These are phyloP conservation scores for Backusella sp. DNA, from an alignment of 192 early-diverging fungal species.

Conservation along the genomic window DNA sequence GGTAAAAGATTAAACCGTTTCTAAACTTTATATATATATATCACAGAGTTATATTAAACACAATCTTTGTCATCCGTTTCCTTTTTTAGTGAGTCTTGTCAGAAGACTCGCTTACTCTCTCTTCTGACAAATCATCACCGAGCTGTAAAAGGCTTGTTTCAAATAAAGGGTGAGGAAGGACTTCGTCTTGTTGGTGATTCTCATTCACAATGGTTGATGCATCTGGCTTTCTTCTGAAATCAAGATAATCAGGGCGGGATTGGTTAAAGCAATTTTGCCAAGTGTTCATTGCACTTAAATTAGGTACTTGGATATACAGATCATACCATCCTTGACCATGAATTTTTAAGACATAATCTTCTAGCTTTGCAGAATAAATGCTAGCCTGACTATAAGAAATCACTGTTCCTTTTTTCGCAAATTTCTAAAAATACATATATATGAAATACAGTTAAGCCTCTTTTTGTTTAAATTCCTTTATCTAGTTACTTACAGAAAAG, in stretches of 20 bases:
- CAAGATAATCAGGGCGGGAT: constrained; percentile 8
- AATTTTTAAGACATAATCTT: constrained; percentile 31
- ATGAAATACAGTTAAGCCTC: background rate
- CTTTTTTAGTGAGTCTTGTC: background rate
- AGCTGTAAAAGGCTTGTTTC: background rate
- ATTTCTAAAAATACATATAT: constrained; percentile 17
- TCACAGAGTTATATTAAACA: background rate
- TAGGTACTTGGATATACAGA: constrained; percentile 32
- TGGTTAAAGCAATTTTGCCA: constrained; percentile 33
- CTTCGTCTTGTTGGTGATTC: background rate
- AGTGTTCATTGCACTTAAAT: constrained; percentile 15
- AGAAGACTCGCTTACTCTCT: background rate
- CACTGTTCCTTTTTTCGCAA: constrained; percentile 17
- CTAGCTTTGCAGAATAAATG: constrained; percentile 18
- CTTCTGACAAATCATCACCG: background rate
- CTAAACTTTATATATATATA: background rate
- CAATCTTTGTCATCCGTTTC: background rate
- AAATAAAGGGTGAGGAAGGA: background rate
- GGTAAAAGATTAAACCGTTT: background rate
- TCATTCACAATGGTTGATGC: background rate
- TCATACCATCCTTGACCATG: constrained; percentile 32
- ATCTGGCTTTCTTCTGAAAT: constrained; percentile 13
- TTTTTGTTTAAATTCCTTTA: background rate
- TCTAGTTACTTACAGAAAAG: constrained; percentile 33
- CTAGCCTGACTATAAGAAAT: constrained; percentile 31